A percentile compares a stretch with the other conserved stretches of the same genome.
Conservation (phyloP, 2,329 filamentous ascomycete genomes). For the Alternaria atra region DNA sequence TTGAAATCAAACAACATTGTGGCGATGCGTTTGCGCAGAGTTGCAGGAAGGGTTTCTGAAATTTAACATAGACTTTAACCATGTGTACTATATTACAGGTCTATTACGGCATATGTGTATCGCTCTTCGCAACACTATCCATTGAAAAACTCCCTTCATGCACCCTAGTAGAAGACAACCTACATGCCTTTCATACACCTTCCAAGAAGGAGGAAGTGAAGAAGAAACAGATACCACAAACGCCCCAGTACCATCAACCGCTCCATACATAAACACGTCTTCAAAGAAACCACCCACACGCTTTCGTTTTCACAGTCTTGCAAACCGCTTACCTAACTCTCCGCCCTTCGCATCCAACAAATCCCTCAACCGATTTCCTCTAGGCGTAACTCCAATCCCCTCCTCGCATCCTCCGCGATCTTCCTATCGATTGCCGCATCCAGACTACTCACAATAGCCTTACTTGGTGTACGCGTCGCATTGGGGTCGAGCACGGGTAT, state of each 20-base stretch:
- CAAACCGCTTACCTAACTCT: background rate
- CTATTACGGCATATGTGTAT: no score
- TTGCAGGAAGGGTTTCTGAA: no score
- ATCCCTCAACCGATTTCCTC: conserved; percentile 22
- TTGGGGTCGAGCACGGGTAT: conserved; percentile 20
- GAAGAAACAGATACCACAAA: no score
- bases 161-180: no score
- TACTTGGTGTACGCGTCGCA: conserved; percentile 33
- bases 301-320: background rate
- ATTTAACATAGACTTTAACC: no score
- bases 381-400: conserved; percentile 20
- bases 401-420: conserved; percentile 30
- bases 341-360: conserved; percentile 17
- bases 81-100: no score
- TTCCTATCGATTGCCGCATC: conserved; percentile 40
- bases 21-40: no score
- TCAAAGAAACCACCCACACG: background rate
- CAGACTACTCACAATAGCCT: conserved; percentile 27
- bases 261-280: background rate
- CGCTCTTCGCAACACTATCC: no score
- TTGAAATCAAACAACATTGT: no score
- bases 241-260: background rate
- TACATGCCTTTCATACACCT: no score
- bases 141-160: no score
- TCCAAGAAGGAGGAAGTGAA: no score